Conservation (phyloP, 2,329 filamentous ascomycete genomes). For the Trichoderma simmonsii region DNA sequence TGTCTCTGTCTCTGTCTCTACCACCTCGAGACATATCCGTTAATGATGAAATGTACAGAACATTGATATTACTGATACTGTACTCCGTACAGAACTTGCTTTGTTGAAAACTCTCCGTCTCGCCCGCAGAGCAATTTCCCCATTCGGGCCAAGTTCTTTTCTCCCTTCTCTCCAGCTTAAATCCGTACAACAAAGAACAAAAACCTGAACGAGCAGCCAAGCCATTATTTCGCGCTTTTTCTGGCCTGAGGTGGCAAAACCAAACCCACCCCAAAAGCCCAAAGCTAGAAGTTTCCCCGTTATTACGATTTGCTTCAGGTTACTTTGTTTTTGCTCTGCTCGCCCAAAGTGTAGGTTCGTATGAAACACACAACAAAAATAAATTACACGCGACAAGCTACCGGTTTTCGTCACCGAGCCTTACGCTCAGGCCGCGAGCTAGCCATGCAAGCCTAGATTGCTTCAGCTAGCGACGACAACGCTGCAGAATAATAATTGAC, state of each 20-base stretch:
- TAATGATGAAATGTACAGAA: not conserved
- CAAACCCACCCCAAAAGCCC: not conserved
- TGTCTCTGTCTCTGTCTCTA: not conserved
- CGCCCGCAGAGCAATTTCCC: conserved; percentile 6
- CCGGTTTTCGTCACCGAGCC: conserved; percentile 18
- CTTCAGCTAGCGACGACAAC: not conserved
- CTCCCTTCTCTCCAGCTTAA: not conserved
- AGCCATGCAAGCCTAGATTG: not conserved
- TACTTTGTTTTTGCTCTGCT: not conserved
- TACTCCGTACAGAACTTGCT: not conserved
- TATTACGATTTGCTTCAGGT: not conserved
- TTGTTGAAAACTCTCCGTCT: not conserved
- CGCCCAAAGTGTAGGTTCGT: not conserved
- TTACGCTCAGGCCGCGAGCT: conserved; percentile 1
- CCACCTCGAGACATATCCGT: not conserved
- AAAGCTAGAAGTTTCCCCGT: not conserved
- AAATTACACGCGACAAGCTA: conserved; percentile 15
- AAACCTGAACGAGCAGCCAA: not conserved
- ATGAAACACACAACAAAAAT: not conserved
- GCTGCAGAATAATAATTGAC: not conserved
- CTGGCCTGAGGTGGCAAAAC: not conserved
- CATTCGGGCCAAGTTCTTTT: not conserved
- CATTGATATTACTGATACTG: not conserved
- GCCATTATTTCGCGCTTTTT: not conserved
- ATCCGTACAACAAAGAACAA: not conserved